Base-by-base conservation (phyloP, 495 filamentous ascomycete genomes). In the Xylona heveae region DNA sequence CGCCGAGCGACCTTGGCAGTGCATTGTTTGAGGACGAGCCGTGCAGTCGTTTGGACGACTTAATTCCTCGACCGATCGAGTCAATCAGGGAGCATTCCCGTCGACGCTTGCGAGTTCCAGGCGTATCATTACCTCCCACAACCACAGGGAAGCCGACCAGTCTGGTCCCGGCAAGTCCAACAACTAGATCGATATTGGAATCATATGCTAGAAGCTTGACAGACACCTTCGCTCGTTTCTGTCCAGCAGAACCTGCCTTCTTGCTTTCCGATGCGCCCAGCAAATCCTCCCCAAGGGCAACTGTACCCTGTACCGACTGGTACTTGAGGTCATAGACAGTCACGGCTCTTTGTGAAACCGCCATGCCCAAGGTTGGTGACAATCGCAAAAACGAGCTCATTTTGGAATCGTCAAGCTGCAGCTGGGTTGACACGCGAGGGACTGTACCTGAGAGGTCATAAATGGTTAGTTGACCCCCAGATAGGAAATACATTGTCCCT, bases 401-500 rank as follows among this genome's bases (percentile, higher is more conserved):
- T 4, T 15, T 20, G 0, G 21, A 19, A 6, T 16, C 20, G 0
- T 30, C 16, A 16, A 36, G 9, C 3, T 29, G 15, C 3, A 51
- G 17, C 23, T 47, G 30, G 6, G 42, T 45, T 18, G 10, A 23
- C 14, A 47, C 13, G 7, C 35, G 57, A 1, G 66, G 64, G 7
- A 62, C 48, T 10, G 57, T 57, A 8, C 53, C 47, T 25, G 45
- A 38, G 19, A 78, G 44, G 30, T 66, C 55, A 38, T 64, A 72
- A 6, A 59, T 57, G 19, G 38, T 46, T 6, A 76, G 45, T 2
- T 37, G 42, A 3, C 49, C 53, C n/a, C 45, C 34, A 21, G 41
- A 35, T 9, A 73, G 51, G 39, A 64, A 53, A 22, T 71, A 54
- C 5, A 75, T 42, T n/a, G 49, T 54, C 14, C 70, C 72, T 3